Evolutionary conservation across 495 filamentous ascomycete species (phyloP), one percentile per base, ranked within the genome.

Genomic region (Xylaria bambusicola): DNA sequence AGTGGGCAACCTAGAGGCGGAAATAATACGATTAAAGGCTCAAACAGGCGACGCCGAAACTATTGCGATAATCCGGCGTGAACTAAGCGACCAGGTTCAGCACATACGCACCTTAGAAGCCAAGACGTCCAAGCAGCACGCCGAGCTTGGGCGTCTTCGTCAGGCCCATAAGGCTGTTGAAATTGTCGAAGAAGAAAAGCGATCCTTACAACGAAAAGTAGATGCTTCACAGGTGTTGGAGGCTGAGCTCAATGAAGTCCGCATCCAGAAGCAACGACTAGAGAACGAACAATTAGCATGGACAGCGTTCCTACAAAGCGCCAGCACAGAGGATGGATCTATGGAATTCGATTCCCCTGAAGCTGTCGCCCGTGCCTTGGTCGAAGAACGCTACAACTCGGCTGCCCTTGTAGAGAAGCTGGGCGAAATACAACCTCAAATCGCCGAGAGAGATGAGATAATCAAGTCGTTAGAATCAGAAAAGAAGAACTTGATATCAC

Each of bases 101-200:
- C 91, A 98, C 68, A 96, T 98, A 57, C 86, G 88, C 57, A 87
- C 84, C 26, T 75, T 98, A 15, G 95, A 98, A 71, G 77, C 83
- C 0, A 82, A 83, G 38, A 96, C 89, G 63, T 79, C 92, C 29
- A 89, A 95, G 49, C 93, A 96, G 65, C 70, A 76, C n/a, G 71
- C 81, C 7, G 93, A 99, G 66, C 73, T 98, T 5, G 90, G 88
- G 51, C 86, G 90, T 58, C 79, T 93, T 40, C 85, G 91, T 15
- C 87, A 91, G 66, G 69, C 86, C 18, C 86, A 90, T 65, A 93
- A 90, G 71, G 90, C 88, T 35, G 86, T 97, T 4, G 92, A 97
- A 62, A 82, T 98, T n/a, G 87, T 97, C 0, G 93, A 98, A 65
- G 94, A 99, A 67, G 91, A 99, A 75, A 98, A 98, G 77, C 82